Base-by-base conservation (phyloP, 352 stramenopile genomes). In the Pythium dissotocum region DNA sequence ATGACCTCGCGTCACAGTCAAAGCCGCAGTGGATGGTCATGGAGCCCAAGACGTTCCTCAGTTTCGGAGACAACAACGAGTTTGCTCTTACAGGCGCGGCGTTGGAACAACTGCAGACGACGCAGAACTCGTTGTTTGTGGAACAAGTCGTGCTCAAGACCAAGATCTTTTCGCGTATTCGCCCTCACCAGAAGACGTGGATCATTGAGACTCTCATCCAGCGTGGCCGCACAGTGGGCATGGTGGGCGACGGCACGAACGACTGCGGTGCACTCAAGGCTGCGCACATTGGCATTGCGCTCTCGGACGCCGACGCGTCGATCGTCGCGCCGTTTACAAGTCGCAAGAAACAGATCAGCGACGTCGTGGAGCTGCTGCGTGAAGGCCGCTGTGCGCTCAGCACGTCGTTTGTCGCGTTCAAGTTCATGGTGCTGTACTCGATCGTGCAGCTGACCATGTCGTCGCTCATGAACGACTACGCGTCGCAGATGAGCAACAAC, bases 341-440 rank as follows among this genome's bases (percentile, higher is more conserved):
- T 52, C 76, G 90, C 30, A 79, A 88, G 28, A 95, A 97, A 56
- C 77, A 70, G 7, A 88, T 98, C 42, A 83, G 73, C 16, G 91
- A 93, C 55, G 90, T 97, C 1, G 69, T 94, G 1, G 85, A 91
- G 58, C 65, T 98, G 24, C 60, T 98, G 12, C 81, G 79, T 33
- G 94, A 98, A 75, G 94, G 94, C 36, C 85, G 92, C 18, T 95
- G 91, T 53, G 87, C 92, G 33, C 78, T 98, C 16, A 93, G 88
- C 61, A 94, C 91, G 46, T 89, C 93, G 30, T 93, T 98, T 30
- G 79, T 91, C 7, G 77, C 79, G 5, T 98, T 97, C 76, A 94
- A 96, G 58, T 98, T 89, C 70, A 95, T 97, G 85, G 90, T 98
- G 51, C 80, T 98, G 52, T 98, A 97, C 78, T 90, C 89, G 53